Evolutionary conservation across 2,329 filamentous ascomycete genomes (phyloP).

Genomic region (Phyllosticta ampelicida): DNA sequence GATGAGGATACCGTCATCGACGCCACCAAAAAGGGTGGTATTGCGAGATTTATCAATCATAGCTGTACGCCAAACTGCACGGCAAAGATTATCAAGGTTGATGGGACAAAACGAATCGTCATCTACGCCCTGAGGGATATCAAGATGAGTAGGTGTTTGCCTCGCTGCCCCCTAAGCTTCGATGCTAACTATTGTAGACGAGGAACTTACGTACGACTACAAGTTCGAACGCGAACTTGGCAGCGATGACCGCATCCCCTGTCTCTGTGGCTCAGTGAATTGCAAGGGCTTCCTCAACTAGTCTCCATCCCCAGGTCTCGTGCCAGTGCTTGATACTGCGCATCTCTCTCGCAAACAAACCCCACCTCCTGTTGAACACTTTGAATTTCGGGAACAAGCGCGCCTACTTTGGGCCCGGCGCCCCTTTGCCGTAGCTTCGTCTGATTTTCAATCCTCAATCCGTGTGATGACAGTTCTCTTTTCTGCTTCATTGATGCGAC

Average conservation of each 20-base stretch:
- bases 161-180: not conserved
- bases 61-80: conserved; percentile 98
- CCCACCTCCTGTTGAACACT: not conserved
- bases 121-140: conserved; percentile 97
- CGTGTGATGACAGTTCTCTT: not conserved
- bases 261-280: conserved; percentile 86
- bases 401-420: not conserved
- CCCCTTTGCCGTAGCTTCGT: not conserved
- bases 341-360: not conserved
- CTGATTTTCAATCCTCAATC: not conserved
- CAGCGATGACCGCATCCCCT: conserved; percentile 89
- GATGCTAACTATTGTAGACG: conserved; percentile 50
- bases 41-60: conserved; percentile 97
- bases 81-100: conserved; percentile 98
- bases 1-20: conserved; percentile 97
- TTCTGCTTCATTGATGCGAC: not conserved
- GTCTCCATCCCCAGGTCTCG: not conserved
- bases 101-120: conserved; percentile 95
- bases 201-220: conserved; percentile 99
- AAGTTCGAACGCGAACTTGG: conserved; percentile 98
- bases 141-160: conserved; percentile 63
- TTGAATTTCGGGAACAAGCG: not conserved
- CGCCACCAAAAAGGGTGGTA: conserved; percentile 96
- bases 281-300: conserved; percentile 99
- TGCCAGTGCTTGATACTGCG: not conserved